phyloP scores from a whole-genome alignment of 108 stramenopile genomes.

The Cyclotella atomus region DNA sequence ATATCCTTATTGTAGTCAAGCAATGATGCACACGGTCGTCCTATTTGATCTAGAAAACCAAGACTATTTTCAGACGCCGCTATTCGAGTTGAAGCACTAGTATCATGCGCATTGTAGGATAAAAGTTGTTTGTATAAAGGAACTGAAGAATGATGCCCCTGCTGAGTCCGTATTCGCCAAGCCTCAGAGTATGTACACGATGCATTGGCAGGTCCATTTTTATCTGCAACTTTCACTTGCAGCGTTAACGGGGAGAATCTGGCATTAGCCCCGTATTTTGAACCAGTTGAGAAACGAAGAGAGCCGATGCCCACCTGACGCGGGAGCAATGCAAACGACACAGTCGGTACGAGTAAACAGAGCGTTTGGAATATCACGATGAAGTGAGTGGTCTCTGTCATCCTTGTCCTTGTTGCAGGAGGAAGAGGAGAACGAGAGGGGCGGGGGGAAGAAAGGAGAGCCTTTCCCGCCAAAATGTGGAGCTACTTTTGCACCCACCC shows the following conservation, averaged over 20 bases:
- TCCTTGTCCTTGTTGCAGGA: too few species aligned
- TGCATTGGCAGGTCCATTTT: slow-evolving; percentile 3
- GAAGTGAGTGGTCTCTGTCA: too few species aligned
- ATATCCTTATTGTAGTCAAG: slow-evolving; percentile 36
- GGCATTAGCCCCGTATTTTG: too few species aligned
- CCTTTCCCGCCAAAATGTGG: neutral
- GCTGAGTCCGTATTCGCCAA: slow-evolving; percentile 43
- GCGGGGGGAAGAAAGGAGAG: too few species aligned
- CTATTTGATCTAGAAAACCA: slow-evolving; percentile 20
- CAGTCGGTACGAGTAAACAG: too few species aligned
- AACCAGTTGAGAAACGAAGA: too few species aligned
- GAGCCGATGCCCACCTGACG: too few species aligned
- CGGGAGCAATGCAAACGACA: too few species aligned
- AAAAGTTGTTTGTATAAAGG: slow-evolving; percentile 55
- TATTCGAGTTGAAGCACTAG: slow-evolving; percentile 63
- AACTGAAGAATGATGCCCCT: slow-evolving; percentile 53
- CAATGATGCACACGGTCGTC: slow-evolving; percentile 6
- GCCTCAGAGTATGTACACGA: slow-evolving; percentile 49
- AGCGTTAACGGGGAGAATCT: too few species aligned
- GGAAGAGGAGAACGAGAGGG: too few species aligned
- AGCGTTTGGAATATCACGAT: too few species aligned
- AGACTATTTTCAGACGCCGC: slow-evolving; percentile 39
- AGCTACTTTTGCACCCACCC: neutral
- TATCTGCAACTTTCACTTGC: neutral
- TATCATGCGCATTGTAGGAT: slow-evolving; percentile 25